phyloP scores from a whole-genome alignment of 495 filamentous ascomycete genomes.

The Tuber indicum region DNA sequence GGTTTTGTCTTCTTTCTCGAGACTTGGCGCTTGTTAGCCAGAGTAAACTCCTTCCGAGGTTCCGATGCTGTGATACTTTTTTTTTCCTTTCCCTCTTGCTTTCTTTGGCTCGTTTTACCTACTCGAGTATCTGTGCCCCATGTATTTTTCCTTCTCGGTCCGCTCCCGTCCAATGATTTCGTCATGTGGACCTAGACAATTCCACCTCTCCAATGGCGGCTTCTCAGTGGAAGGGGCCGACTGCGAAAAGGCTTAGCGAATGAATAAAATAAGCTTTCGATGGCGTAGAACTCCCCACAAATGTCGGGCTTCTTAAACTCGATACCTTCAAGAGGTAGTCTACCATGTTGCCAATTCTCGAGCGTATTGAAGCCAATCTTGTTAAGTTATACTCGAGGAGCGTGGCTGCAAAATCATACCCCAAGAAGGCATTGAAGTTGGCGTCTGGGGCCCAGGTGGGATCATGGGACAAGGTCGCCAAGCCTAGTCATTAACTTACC shows the following conservation, averaged over 20 bases:
- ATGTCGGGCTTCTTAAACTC: too few species aligned
- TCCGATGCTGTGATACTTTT: not conserved
- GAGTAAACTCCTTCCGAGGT: not conserved
- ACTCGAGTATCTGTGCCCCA: not conserved
- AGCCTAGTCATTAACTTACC: too few species aligned
- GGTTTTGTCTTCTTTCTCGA: not conserved
- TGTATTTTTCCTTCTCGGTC: not conserved
- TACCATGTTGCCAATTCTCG: too few species aligned
- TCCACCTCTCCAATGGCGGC: not conserved
- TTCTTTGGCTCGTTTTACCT: not conserved
- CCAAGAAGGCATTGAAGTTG: too few species aligned
- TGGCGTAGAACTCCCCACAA: not conserved
- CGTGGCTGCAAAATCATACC: too few species aligned
- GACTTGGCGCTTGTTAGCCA: not conserved
- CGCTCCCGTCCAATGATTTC: not conserved
- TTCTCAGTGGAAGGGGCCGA: not conserved
- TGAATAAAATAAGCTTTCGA: not conserved
- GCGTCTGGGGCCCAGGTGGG: too few species aligned
- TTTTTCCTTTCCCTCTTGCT: not conserved
- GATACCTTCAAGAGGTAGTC: too few species aligned
- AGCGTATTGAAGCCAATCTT: too few species aligned
- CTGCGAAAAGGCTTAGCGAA: not conserved
- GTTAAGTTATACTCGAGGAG: too few species aligned
- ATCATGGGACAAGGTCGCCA: too few species aligned
- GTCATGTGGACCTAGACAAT: not conserved